Conservation (phyloP, 2,329 filamentous ascomycete genomes). For the Colletotrichum sp. region DNA sequence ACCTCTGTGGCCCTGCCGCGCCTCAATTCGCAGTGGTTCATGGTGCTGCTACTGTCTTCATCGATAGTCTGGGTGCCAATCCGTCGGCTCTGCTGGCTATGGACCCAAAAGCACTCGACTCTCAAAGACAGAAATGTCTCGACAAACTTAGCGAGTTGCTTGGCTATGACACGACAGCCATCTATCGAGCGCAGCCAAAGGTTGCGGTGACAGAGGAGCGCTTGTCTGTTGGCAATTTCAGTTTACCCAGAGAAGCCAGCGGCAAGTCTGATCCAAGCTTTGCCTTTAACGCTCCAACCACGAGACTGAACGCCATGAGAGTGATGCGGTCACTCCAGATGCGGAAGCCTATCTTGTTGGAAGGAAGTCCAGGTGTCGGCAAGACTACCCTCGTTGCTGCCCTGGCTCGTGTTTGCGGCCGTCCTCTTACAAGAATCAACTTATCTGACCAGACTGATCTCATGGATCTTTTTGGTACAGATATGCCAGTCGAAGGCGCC, state of each 20-base stretch:
- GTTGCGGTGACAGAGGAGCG: conserved; percentile 58
- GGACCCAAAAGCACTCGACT: conserved; percentile 70
- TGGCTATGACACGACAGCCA: conserved; percentile 60
- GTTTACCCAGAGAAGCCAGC: conserved; percentile 58
- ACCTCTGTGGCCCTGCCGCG: conserved; percentile 61
- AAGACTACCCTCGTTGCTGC: conserved; percentile 94
- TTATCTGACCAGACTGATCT: conserved; percentile 97
- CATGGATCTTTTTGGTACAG: conserved; percentile 96
- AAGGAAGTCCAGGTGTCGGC: conserved; percentile 97
- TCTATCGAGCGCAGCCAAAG: conserved; percentile 69
- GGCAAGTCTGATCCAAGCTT: conserved; percentile 65
- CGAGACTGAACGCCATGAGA: conserved; percentile 86
- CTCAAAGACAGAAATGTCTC: conserved; percentile 77
- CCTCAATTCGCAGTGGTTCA: conserved; percentile 65
- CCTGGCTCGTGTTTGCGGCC: conserved; percentile 79
- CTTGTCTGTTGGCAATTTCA: conserved; percentile 78
- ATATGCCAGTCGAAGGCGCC: conserved; percentile 93
- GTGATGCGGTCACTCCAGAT: conserved; percentile 89
- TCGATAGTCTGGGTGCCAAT: conserved; percentile 94
- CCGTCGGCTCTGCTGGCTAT: conserved; percentile 85
- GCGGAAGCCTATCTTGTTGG: conserved; percentile 88
- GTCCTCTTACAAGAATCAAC: conserved; percentile 90
- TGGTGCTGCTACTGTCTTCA: conserved; percentile 92
- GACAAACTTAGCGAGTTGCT: conserved; percentile 73
- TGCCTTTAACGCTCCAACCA: conserved; percentile 88